Evolutionary conservation across 1,284 basidiomycete genomes (phyloP), one percentile per base, ranked within the genome.

Genomic region (Moesziomyces aphidis): DNA sequence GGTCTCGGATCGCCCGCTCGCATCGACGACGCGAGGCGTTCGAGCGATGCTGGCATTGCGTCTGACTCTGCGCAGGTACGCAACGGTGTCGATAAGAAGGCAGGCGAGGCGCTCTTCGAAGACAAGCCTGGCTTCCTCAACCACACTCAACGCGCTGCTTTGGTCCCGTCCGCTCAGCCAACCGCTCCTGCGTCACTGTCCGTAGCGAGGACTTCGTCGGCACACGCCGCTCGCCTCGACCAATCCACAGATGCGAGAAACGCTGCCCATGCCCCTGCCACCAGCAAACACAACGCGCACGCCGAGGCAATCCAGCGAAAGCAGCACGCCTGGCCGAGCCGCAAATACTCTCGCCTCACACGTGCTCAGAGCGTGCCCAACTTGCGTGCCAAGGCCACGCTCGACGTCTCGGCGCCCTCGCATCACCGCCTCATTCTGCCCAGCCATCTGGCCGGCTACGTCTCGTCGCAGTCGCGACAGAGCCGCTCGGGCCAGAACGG

Each of bases 321-420:
- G 57, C 61, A 59, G 48, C 61, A 55, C 2, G 42, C 45, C 10
- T 21, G 39, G 21, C 62, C 51, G 22, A 50, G 45, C 44, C 56
- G 59, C 21, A 61, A 60, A 22, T 50, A 55, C 51, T 49, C 73
- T 13, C 68, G 72, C 26, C 61, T 76, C 19, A 52, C 55, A 5
- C 68, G 76, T 11, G 64, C 72, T 19, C 64, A 75, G 31, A 77
- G 76, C 45, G 57, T 77, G 21, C 76, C 76, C 8, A 77, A 77
- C 46, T 26, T 77, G 23, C 65, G 73, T 9, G 76, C 69, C 31
- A 73, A 64, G 49, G 63, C 73, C 28, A 67, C 71, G 1, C 31
- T 75, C 44, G 76, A 77, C 56, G 36, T 77, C 5, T 4, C 53
- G 1, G 53, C 55, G 5, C 68, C 61, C 0, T 68, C 66, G 46